Evolutionary conservation across 2,329 filamentous ascomycete genomes (phyloP).

Genomic region (Aureobasidium sp.): DNA sequence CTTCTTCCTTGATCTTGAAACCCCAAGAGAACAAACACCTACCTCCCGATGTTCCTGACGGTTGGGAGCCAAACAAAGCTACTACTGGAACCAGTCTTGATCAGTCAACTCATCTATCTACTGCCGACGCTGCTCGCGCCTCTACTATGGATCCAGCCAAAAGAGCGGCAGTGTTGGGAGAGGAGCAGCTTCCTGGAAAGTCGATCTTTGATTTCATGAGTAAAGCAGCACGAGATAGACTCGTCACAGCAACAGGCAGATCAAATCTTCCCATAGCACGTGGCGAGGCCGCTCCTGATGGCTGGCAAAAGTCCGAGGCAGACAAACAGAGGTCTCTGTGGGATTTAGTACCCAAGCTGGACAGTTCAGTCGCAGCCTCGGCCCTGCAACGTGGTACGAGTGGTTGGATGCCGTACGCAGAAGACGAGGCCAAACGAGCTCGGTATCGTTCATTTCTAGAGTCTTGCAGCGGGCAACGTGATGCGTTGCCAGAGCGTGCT

Average conservation of each 20-base stretch:
- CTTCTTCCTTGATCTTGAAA: constrained; percentile 38
- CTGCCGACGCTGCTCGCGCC: constrained; percentile 68
- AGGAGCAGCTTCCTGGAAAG: constrained; percentile 75
- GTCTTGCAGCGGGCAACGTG: constrained; percentile 58
- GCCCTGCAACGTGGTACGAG: constrained; percentile 45
- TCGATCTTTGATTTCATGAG: constrained; percentile 94
- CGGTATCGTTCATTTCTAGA: constrained; percentile 81
- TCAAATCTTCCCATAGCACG: constrained; percentile 68
- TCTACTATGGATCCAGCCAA: constrained; percentile 69
- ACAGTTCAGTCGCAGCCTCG: constrained; percentile 37
- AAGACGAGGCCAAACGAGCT: constrained; percentile 70
- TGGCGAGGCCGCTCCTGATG: constrained; percentile 62
- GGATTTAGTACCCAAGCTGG: constrained; percentile 40
- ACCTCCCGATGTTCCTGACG: constrained; percentile 61
- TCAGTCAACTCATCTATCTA: constrained; percentile 50
- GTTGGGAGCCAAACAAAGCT: constrained; percentile 59
- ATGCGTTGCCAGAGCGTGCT: constrained; percentile 51
- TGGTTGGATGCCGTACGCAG: constrained; percentile 75
- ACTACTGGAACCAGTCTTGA: constrained; percentile 18
- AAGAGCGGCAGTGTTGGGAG: constrained; percentile 73
- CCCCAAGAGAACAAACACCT: constrained; percentile 49
- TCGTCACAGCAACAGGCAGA: constrained; percentile 70
- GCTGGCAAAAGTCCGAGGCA: constrained; percentile 56
- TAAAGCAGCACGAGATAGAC: constrained; percentile 65
- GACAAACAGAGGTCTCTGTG: constrained; percentile 52